Percentiles rank a stretch among this genome's conserved stretches.
Conservation (phyloP, 1,284 basidiomycete species). For the Austroboletus olivaceoglutinosus region DNA sequence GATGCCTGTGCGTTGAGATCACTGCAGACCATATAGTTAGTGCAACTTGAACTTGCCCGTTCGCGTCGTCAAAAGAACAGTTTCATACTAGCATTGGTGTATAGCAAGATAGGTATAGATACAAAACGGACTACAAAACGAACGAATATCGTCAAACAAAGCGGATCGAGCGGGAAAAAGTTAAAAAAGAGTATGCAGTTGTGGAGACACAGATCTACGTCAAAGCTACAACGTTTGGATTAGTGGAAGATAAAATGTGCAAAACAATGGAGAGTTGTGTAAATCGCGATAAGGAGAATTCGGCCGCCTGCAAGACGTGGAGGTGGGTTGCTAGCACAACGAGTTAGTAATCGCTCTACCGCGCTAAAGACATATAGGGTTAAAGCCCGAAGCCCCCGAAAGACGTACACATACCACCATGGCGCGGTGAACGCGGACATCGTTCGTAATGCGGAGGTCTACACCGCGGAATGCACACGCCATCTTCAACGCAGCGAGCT, state of each 20-base stretch:
- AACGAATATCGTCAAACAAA: background rate
- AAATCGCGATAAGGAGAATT: background rate
- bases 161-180: too few species aligned
- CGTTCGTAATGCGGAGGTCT: conserved; percentile 44
- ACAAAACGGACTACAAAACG: conserved; percentile 11
- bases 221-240: conserved; percentile 19
- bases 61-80: background rate
- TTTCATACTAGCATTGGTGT: background rate
- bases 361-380: conserved; percentile 17
- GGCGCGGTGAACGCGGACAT: conserved; percentile 47
- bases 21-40: background rate
- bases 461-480: conserved; percentile 55
- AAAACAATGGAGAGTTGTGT: conserved; percentile 6
- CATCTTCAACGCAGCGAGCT: conserved; percentile 51
- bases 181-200: background rate
- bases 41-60: too few species aligned
- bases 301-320: background rate
- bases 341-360: conserved; percentile 10
- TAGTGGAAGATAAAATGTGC: conserved; percentile 4
- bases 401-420: conserved; percentile 42
- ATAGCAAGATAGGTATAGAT: conserved; percentile 17
- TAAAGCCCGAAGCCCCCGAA: conserved; percentile 10
- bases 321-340: conserved; percentile 18
- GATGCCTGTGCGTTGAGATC: background rate
- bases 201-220: conserved; percentile 2